phyloP scores from a whole-genome alignment of 2,329 filamentous ascomycete genomes.

The Trichoderma afroharzianum region DNA sequence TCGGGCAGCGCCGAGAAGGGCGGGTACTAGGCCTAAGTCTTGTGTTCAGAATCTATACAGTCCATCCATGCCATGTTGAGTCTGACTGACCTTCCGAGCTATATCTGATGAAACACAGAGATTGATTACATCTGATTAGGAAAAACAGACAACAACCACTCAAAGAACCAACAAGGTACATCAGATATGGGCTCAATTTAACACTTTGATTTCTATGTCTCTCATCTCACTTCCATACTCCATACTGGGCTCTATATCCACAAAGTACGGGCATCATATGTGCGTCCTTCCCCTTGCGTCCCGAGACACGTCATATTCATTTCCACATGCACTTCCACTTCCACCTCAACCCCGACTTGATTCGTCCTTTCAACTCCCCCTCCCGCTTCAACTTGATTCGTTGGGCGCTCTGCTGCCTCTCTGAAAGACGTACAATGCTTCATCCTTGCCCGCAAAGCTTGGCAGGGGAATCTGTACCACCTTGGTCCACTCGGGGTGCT shows the following conservation, averaged over 20 bases:
- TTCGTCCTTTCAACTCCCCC: not conserved
- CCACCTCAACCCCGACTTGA: not conserved
- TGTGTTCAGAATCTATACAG: not conserved
- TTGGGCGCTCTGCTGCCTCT: conserved; percentile 39
- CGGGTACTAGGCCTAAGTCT: not conserved
- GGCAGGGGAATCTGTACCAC: conserved; percentile 64
- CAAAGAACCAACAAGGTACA: not conserved
- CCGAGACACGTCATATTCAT: not conserved
- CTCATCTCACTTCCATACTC: not conserved
- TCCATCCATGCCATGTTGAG: too few species aligned
- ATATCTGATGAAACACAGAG: not conserved
- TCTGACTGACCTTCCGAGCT: not conserved
- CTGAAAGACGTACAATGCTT: conserved; percentile 67
- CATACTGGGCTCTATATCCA: not conserved
- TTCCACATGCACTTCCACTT: not conserved
- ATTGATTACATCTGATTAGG: not conserved
- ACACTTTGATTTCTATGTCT: not conserved
- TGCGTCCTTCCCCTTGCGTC: not conserved
- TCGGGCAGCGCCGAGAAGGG: not conserved
- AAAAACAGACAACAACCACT: not conserved
- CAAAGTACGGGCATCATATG: not conserved
- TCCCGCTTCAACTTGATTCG: not conserved
- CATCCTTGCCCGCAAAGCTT: conserved; percentile 74
- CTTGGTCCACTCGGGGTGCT: conserved; percentile 56
- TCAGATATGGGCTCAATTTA: not conserved